A percentile compares a stretch with the other conserved stretches of the same genome.
These are phyloP conservation scores for Pterocarpus macrocarpus DNA, from an alignment of 306 rosid genomes.

Conservation along the genomic window DNA sequence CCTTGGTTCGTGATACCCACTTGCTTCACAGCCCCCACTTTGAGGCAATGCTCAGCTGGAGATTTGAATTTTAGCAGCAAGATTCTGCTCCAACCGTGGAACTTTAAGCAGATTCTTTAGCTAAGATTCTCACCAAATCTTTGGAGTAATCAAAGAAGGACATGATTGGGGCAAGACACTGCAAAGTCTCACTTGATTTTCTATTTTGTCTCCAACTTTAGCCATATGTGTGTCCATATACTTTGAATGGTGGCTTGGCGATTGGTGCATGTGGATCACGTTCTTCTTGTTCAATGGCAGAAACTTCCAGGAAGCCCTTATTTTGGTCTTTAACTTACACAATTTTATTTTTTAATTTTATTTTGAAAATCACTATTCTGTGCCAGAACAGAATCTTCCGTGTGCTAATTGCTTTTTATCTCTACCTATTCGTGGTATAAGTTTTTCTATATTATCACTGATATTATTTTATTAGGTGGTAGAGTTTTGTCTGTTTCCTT, in stretches of 20 bases:
- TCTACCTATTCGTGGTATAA: background rate
- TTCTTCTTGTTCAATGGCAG: background rate
- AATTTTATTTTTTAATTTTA: too few relatives aligned
- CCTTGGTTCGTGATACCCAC: background rate
- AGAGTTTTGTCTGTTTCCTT: conserved; percentile 22
- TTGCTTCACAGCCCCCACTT: conserved; percentile 25
- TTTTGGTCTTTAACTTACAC: background rate
- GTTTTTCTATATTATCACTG: background rate
- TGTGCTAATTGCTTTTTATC: conserved; percentile 11
- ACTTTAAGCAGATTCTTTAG: background rate
- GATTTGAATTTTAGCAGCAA: background rate
- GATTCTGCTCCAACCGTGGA: conserved; percentile 30
- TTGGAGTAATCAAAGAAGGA: background rate
- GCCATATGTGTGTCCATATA: conserved; percentile 28
- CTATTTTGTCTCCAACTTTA: background rate
- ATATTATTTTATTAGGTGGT: background rate
- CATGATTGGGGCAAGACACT: background rate
- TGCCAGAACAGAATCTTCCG: background rate
- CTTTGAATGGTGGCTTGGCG: conserved; percentile 62
- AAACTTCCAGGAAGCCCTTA: conserved; percentile 32
- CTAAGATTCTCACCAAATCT: conserved; percentile 32
- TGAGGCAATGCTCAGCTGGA: background rate
- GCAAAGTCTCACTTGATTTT: background rate
- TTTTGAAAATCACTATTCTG: background rate
- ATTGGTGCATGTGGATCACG: conserved; percentile 45